Conservation (phyloP, 164 flowering plant species). For the Stephania yunnanensis region DNA sequence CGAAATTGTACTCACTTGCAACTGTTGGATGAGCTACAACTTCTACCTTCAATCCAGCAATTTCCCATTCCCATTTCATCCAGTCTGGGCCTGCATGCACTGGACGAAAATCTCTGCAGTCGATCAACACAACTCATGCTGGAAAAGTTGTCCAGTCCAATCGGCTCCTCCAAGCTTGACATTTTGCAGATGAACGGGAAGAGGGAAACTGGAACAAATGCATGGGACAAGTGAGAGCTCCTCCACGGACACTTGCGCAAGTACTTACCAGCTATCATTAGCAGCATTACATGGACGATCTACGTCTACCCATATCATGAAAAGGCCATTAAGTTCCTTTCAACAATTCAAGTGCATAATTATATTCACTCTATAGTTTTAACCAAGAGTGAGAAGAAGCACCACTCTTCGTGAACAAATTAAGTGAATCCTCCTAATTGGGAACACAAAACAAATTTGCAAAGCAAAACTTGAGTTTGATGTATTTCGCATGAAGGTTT, state of each 20-base stretch:
- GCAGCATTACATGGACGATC: conserved; percentile 7
- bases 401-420: background rate
- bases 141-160: conserved; percentile 66
- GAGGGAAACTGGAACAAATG: conserved; percentile 23
- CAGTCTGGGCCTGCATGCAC: conserved; percentile 57
- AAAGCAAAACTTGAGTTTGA: background rate
- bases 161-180: conserved; percentile 94
- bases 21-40: conserved; percentile 75
- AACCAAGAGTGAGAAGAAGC: background rate
- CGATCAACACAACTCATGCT: conserved; percentile 58
- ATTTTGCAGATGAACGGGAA: conserved; percentile 32
- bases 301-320: conserved; percentile 4
- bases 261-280: conserved; percentile 21
- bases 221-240: conserved; percentile 19
- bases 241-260: conserved; percentile 18
- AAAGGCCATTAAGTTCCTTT: conserved; percentile 1
- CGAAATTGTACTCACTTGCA: conserved; percentile 46
- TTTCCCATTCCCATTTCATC: conserved; percentile 66
- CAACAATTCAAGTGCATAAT: conserved; percentile 12
- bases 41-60: conserved; percentile 74
- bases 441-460: background rate
- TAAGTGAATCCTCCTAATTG: background rate
- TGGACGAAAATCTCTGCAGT: conserved; percentile 56
- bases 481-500: conserved; percentile 1
- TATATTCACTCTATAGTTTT: background rate